A percentile compares a stretch with the other conserved stretches of the same genome.
Evolutionary conservation across 1,284 basidiomycete genomes (phyloP).

Genomic region (Acaromyces ingoldii): DNA sequence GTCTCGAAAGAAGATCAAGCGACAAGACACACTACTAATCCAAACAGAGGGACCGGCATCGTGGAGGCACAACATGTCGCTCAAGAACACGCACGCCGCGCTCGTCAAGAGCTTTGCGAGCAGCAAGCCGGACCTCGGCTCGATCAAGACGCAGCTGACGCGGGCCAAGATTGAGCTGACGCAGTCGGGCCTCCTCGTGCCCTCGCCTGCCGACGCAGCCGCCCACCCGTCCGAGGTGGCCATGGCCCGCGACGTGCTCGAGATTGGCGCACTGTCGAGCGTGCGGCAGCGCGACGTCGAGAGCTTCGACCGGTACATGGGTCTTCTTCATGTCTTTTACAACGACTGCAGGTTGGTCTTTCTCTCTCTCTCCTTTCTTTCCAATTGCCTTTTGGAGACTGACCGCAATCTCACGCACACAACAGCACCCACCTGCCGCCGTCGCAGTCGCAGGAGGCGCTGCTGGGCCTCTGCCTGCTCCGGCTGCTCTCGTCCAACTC

Average conservation of each 20-base stretch:
- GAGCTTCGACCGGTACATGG: slow-evolving; percentile 90
- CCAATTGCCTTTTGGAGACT: slow-evolving; percentile 7
- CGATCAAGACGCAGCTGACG: slow-evolving; percentile 27
- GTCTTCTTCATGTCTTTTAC: slow-evolving; percentile 87
- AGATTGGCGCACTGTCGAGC: slow-evolving; percentile 90
- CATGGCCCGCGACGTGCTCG: slow-evolving; percentile 77
- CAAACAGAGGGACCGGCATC: no score
- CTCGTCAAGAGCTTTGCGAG: not conserved
- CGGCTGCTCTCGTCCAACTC: slow-evolving; percentile 90
- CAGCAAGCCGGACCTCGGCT: not conserved
- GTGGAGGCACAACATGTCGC: no score
- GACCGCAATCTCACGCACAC: not conserved
- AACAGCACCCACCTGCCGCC: slow-evolving; percentile 67
- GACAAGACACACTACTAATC: no score
- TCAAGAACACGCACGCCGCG: no score
- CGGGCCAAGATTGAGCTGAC: slow-evolving; percentile 67
- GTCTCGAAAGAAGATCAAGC: no score
- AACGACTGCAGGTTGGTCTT: slow-evolving; percentile 56
- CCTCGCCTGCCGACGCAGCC: slow-evolving; percentile 52
- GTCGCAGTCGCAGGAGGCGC: slow-evolving; percentile 78
- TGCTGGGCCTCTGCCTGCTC: slow-evolving; percentile 88
- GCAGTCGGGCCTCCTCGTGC: slow-evolving; percentile 67
- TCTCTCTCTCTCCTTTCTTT: not conserved
- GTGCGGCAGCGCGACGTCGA: slow-evolving; percentile 80
- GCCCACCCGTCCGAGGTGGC: slow-evolving; percentile 16